Evolutionary conservation across 1,139 yeast species (phyloP).

Genomic region (Magnusiomyces sp.): DNA sequence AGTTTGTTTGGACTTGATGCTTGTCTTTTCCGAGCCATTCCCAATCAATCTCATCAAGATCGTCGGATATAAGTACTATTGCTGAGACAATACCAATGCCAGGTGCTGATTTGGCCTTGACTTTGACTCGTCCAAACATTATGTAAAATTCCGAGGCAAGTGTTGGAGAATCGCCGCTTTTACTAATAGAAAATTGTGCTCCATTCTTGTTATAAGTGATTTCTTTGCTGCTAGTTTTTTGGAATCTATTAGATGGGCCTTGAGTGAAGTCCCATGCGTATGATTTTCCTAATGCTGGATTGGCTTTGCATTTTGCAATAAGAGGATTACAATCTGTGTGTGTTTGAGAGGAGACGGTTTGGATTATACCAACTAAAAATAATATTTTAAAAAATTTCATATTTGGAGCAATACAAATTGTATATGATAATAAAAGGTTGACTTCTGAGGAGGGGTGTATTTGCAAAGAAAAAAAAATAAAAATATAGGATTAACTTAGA

Average conservation of each 20-base stretch:
- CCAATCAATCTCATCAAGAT: slow-evolving; percentile 75
- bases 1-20: slow-evolving; percentile 69
- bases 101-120: slow-evolving; percentile 56
- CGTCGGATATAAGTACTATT: slow-evolving; percentile 76
- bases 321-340: slow-evolving; percentile 22
- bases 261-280: slow-evolving; percentile 16
- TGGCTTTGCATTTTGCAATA: slow-evolving; percentile 10
- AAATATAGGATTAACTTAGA: no score
- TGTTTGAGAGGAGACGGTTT: slow-evolving; percentile 20
- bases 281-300: slow-evolving; percentile 17
- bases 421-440: no score
- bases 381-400: no score
- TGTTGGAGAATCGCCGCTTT: slow-evolving; percentile 68
- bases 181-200: slow-evolving; percentile 46
- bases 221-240: slow-evolving; percentile 16
- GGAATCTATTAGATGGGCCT: slow-evolving; percentile 14
- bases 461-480: no score
- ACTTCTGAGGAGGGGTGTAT: no score
- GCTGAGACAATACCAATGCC: slow-evolving; percentile 76
- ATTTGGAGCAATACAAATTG: no score
- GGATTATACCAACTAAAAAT: no score
- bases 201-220: slow-evolving; percentile 43
- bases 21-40: slow-evolving; percentile 79
- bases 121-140: slow-evolving; percentile 81
- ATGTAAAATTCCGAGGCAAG: slow-evolving; percentile 67